Conservation (phyloP, 2,329 filamentous ascomycete species). For the Diaporthe sp. region DNA sequence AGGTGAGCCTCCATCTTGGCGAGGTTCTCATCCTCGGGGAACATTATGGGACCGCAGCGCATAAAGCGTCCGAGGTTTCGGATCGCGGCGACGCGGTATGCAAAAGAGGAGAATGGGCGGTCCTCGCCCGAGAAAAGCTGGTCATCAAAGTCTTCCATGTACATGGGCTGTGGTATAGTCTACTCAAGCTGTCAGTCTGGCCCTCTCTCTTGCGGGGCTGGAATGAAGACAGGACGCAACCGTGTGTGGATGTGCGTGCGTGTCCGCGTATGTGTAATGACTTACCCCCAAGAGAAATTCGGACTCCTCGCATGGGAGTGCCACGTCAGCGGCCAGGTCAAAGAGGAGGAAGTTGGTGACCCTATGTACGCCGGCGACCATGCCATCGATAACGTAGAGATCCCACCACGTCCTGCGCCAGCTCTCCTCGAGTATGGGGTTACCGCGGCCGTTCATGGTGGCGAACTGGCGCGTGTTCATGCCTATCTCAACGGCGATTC, state of each 20-base stretch:
- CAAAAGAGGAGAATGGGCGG: constrained; percentile 83
- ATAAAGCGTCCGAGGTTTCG: constrained; percentile 85
- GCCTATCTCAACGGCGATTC: constrained; percentile 81
- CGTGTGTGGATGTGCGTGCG: background rate
- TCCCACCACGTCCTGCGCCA: constrained; percentile 95
- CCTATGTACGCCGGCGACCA: constrained; percentile 85
- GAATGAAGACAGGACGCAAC: background rate
- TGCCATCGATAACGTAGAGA: constrained; percentile 83
- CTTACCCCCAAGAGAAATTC: constrained; percentile 74
- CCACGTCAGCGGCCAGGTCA: constrained; percentile 76
- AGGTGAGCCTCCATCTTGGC: constrained; percentile 66
- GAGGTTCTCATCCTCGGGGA: constrained; percentile 67
- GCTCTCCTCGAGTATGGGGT: constrained; percentile 82
- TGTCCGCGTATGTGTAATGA: constrained; percentile 36
- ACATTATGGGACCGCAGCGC: constrained; percentile 64
- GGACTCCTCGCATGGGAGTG: constrained; percentile 86
- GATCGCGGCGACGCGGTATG: constrained; percentile 86
- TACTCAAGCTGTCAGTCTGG: constrained; percentile 46
- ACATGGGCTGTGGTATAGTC: constrained; percentile 72
- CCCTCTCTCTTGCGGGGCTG: background rate
- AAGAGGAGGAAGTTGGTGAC: constrained; percentile 79
- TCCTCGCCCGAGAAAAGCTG: constrained; percentile 79
- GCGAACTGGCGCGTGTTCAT: constrained; percentile 81
- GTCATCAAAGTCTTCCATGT: constrained; percentile 82
- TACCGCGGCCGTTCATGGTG: constrained; percentile 71